Evolutionary conservation across 2,329 filamentous ascomycete genomes (phyloP), one percentile per base, ranked within the genome.

Genomic region (Diaporthe sp.): DNA sequence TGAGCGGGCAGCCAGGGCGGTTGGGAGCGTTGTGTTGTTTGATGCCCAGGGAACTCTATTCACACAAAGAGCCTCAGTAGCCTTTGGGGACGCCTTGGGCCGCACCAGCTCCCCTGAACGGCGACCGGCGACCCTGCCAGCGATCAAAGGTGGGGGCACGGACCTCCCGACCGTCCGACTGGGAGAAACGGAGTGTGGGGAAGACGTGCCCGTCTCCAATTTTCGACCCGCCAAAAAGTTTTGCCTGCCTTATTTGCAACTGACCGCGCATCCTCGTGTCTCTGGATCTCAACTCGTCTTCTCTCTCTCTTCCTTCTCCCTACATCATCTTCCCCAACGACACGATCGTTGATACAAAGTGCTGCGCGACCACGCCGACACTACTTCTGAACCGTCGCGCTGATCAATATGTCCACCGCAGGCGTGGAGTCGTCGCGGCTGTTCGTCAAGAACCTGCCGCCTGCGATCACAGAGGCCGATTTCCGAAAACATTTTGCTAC

Each of bases 401-500:
- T 34, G 49, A 22, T 28, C 58, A 55, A 28, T 71, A 55, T 78
- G 76, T 49, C 65, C 75, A 76, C 75, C 74, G 73, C 78, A 79
- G 78, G 77, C 81, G 84, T 77, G 78, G 88, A 89, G 84, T 88
- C 89, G 84, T 97, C 94, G 84, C 92, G 90, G 78, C 88, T 94
- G 67, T 94, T 97, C 87, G 87, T 98, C 90, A 89, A 94, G 90
- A 89, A 96, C 77, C 88, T 99, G 76, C 97, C 97, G 62, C 95
- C 95, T 46, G 94, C 91, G 73, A 93, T 98, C 81, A 93, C 92
- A 17, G 95, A 97, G 85, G 92, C 93, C 72, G 94, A 97, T 79
- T 94, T 98, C 82, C 92, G 92, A 82, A 95, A 94, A 82, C 96
- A 98, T 86, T 99, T 99, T 85, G 91, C 94, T 76, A 90, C 87